Conservation (phyloP, 163 green algal genomes). For the Scenedesmus sp. region DNA sequence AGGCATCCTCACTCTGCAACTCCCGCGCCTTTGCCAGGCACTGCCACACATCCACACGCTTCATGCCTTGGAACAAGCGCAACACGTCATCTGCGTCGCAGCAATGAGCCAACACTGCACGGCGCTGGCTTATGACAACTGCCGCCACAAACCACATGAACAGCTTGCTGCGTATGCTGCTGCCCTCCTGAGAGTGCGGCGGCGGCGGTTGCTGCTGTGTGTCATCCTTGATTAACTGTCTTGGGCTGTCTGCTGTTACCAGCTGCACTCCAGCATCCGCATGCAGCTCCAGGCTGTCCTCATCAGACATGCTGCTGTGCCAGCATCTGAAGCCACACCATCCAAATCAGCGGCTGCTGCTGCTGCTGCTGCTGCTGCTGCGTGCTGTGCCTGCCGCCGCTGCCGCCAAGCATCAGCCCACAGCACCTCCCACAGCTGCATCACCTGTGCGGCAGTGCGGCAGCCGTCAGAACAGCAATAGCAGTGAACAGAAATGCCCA, state of each 20-base stretch:
- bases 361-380: slow-evolving; percentile 4
- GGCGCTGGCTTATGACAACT: slow-evolving; percentile 67
- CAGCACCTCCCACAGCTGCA: slow-evolving; percentile 81
- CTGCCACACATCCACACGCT: slow-evolving; percentile 45
- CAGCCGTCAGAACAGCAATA: not conserved
- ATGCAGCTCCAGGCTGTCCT: slow-evolving; percentile 16
- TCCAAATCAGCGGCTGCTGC: not conserved
- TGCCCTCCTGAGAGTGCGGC: not conserved
- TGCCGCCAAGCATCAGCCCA: slow-evolving; percentile 71
- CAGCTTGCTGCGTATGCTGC: slow-evolving; percentile 53
- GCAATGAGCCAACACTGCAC: slow-evolving; percentile 70
- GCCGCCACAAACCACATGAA: slow-evolving; percentile 80
- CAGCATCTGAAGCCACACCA: not conserved
- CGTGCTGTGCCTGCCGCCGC: slow-evolving; percentile 2
- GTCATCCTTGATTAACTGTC: not conserved
- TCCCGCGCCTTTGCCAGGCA: slow-evolving; percentile 30
- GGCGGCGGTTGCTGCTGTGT: slow-evolving; percentile 5
- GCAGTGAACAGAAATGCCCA: not conserved
- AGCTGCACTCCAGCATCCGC: not conserved
- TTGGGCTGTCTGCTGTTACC: slow-evolving; percentile 1
- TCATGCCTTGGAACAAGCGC: slow-evolving; percentile 72
- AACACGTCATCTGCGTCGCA: slow-evolving; percentile 77
- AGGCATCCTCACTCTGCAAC: not conserved
- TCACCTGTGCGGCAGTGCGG: slow-evolving; percentile 45
- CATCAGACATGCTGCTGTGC: not conserved